Conservation (phyloP, 768 basidiomycete species). For the Asterophora lycoperdoides region DNA sequence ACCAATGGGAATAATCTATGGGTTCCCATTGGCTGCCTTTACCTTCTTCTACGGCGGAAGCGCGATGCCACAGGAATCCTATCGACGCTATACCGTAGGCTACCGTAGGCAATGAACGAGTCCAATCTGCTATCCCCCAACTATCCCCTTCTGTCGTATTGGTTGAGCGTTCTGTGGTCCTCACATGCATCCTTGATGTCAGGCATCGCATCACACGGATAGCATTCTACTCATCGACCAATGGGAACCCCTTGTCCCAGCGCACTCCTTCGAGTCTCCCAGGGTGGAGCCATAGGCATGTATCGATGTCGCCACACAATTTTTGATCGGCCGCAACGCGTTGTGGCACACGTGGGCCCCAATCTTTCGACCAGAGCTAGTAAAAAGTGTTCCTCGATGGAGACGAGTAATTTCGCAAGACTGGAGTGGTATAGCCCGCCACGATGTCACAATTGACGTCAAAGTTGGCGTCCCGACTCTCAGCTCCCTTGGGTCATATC, state of each 20-base stretch:
- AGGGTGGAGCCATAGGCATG: constrained; percentile 59
- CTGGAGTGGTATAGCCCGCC: constrained; percentile 75
- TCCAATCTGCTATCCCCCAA: constrained; percentile 67
- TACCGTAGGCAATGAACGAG: constrained; percentile 68
- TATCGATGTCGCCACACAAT: constrained; percentile 62
- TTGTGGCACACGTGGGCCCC: constrained; percentile 51
- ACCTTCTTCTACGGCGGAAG: constrained; percentile 67
- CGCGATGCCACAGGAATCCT: constrained; percentile 76
- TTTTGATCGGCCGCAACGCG: constrained; percentile 65
- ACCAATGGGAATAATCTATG: too few species aligned
- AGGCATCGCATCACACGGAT: too few species aligned
- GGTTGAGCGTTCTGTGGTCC: constrained; percentile 44
- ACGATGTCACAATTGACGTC: constrained; percentile 43
- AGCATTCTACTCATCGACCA: constrained; percentile 57
- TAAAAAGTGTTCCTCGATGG: constrained; percentile 26
- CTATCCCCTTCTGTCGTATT: constrained; percentile 74
- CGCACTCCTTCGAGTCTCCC: constrained; percentile 81
- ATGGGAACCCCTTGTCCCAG: constrained; percentile 66
- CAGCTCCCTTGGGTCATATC: constrained; percentile 72
- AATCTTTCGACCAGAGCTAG: constrained; percentile 67
- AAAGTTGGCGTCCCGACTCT: constrained; percentile 44
- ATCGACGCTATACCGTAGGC: constrained; percentile 82
- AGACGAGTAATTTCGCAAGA: constrained; percentile 62
- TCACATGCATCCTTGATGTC: too few species aligned
- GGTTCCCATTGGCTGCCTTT: constrained; percentile 77